Evolutionary conservation across 192 early-diverging fungal genomes (phyloP), one percentile per base, ranked within the genome.

Genomic region (Podila epigama): DNA sequence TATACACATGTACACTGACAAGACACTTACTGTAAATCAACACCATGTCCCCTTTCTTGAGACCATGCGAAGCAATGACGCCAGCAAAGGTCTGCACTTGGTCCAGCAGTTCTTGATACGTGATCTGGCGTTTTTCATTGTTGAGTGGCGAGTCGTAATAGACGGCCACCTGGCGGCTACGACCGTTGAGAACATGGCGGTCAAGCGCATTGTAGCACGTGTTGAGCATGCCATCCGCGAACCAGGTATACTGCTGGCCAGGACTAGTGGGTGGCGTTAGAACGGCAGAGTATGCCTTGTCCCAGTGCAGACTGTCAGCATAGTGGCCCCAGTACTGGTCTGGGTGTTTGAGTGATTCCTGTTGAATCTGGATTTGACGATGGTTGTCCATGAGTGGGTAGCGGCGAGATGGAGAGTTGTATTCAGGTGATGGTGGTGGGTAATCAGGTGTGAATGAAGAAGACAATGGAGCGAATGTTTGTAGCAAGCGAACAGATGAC

Each of bases 161-260:
- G 5, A 96, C 53, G 9, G 93, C 93, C 1, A 86, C 66, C 44
- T 88, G 88, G 15, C 68, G 42, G 40, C 87, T 78, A 41, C 83
- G 85, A 4, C 87, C 87, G 4, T 69, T 71, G 6, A 81, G 59
- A 16, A 89, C 83, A 68, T 97, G 94, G 12, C 93, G 83, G 62
- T 95, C 92, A 2, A 97, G 64, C 3, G 87, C 83, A 64, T 97
- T 97, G 82, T 89, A 92, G 83, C 90, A 92, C 7, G 92, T 89
- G 72, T 95, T 94, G 59, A 96, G 70, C 66, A 83, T 66, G 34
- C 90, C 90, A 59, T 87, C 86, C 33, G 83, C 86, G 69, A 93
- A 92, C 90, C 92, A 95, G 29, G 58, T 58, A 39, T 83, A 83
- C 28, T 80, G 68, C 59, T 56, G 51, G 39, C 62, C 62, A n/a